Evolutionary conservation across 768 basidiomycete genomes (phyloP).

Genomic region (Plicaturopsis crispa): DNA sequence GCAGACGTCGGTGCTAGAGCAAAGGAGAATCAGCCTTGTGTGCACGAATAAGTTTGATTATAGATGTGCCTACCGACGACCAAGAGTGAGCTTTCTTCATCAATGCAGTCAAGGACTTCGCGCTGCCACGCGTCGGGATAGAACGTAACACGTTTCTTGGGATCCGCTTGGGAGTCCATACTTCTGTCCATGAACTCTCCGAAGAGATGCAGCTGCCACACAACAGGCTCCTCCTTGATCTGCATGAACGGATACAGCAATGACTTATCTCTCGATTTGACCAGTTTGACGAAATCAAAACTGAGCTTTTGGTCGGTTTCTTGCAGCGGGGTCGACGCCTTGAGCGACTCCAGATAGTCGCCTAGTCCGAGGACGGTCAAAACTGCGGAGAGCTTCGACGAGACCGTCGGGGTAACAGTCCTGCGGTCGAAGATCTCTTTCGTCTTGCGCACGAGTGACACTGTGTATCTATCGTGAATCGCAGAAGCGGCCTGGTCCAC

Average conservation of each 20-base stretch:
- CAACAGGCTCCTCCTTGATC: slow-evolving; percentile 46
- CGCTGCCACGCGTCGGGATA: slow-evolving; percentile 69
- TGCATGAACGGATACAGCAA: slow-evolving; percentile 43
- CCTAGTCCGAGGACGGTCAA: slow-evolving; percentile 43
- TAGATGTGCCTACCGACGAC: slow-evolving; percentile 51
- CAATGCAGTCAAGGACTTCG: slow-evolving; percentile 56
- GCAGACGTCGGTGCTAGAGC: slow-evolving; percentile 58
- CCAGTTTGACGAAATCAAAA: slow-evolving; percentile 52
- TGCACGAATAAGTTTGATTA: neutral
- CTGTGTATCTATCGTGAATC: slow-evolving; percentile 36
- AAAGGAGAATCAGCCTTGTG: neutral
- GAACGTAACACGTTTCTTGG: slow-evolving; percentile 54
- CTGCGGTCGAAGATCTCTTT: slow-evolving; percentile 33
- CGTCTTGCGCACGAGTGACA: slow-evolving; percentile 40
- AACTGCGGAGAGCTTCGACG: slow-evolving; percentile 20
- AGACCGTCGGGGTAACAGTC: slow-evolving; percentile 27
- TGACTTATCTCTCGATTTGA: slow-evolving; percentile 33
- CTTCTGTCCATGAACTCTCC: slow-evolving; percentile 68
- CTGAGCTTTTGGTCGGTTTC: slow-evolving; percentile 21
- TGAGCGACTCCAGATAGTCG: slow-evolving; percentile 20
- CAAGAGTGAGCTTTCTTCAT: slow-evolving; percentile 49
- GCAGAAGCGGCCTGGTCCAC: slow-evolving; percentile 23
- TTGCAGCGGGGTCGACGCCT: slow-evolving; percentile 6
- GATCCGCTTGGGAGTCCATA: slow-evolving; percentile 55
- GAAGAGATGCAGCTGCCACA: slow-evolving; percentile 64